Evolutionary conservation across 768 basidiomycete species (phyloP), one percentile per base, ranked within the genome.

Genomic region (Hydnomerulius pinastri): DNA sequence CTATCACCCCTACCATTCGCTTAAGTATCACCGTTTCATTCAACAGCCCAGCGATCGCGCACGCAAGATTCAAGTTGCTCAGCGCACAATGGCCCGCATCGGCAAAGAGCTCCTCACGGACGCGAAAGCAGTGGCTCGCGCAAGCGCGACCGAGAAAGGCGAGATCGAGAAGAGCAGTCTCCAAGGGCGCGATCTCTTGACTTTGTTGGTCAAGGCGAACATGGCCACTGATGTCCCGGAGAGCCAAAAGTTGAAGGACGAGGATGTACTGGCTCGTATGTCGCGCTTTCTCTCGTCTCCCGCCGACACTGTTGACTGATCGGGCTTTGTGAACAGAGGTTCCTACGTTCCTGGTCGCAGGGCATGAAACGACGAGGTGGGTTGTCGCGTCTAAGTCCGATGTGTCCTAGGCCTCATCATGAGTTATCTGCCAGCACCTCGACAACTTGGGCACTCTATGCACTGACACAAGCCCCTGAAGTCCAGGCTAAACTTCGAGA

Each of bases 201-300:
- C 80, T 0, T 58, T 86, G 23, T 70, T 88, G 4, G 70, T 87
- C 36, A 74, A 75, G 50, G 85, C 86, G 4, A 89, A 88, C 60
- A 77, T 83, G 69, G 77, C 81, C 0, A 77, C 75, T 1, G 82
- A 88, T 59, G 56, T 84, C 4, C 77, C 79, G 0, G 77, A 77
- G 6, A 69, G 57, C 38, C 83, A 85, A 60, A 70, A 70, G 30
- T 68, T 89, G 68, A 75, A 76, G 0, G 86, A 89, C 48, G 74
- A 75, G 24, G 86, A 88, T 51, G 81, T 89, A 13, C 51, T 85
- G 2, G 71, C 72, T 6, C 79, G 76, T 85, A 55, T 50, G 81
- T 60, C n/a, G 2, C 18, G 4, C 20, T 20, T 29, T n/a, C 13
- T 11, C 20, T 6, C 15, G 10, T 17, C 10, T 15, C 17, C 15